Evolutionary conservation across 2,329 filamentous ascomycete genomes (phyloP).

Genomic region (Neoscytalidium dimidiatum): DNA sequence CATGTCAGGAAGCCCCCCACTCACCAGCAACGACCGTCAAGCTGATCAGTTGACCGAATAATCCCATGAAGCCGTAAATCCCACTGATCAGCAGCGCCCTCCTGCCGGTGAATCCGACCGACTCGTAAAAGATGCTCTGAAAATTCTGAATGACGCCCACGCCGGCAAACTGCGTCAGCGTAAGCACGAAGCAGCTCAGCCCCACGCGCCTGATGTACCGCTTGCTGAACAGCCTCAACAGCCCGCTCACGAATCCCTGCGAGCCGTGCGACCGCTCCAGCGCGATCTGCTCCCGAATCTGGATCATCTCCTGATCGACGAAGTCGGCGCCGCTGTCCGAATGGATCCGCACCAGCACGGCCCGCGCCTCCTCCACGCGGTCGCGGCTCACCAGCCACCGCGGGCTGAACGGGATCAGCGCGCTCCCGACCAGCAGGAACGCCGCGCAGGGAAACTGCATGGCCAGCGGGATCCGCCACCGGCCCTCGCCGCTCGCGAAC

Average conservation of each 20-base stretch:
- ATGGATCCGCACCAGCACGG: slow-evolving; percentile 54
- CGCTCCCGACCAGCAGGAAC: slow-evolving; percentile 47
- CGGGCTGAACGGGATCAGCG: slow-evolving; percentile 80
- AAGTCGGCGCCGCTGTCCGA: slow-evolving; percentile 26
- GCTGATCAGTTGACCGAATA: neutral
- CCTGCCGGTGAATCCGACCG: neutral
- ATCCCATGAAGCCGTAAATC: neutral
- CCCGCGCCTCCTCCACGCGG: slow-evolving; percentile 59
- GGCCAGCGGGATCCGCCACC: slow-evolving; percentile 57
- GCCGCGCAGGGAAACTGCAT: slow-evolving; percentile 26
- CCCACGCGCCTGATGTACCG: slow-evolving; percentile 21
- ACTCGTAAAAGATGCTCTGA: neutral
- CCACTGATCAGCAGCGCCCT: neutral
- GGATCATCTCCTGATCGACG: slow-evolving; percentile 25
- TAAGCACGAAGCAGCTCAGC: neutral
- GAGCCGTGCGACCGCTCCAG: slow-evolving; percentile 22
- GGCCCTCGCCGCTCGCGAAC: slow-evolving; percentile 74
- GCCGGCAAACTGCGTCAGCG: neutral
- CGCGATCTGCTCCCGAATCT: slow-evolving; percentile 34
- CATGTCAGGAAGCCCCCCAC: neutral
- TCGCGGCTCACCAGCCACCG: slow-evolving; percentile 75
- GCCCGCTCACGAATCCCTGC: slow-evolving; percentile 29
- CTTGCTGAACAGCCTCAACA: slow-evolving; percentile 21
- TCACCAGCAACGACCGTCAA: neutral
- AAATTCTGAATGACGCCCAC: neutral